Evolutionary conservation across 495 filamentous ascomycete genomes (phyloP), one percentile per base, ranked within the genome.

Genomic region (Penicillium bovifimosum): DNA sequence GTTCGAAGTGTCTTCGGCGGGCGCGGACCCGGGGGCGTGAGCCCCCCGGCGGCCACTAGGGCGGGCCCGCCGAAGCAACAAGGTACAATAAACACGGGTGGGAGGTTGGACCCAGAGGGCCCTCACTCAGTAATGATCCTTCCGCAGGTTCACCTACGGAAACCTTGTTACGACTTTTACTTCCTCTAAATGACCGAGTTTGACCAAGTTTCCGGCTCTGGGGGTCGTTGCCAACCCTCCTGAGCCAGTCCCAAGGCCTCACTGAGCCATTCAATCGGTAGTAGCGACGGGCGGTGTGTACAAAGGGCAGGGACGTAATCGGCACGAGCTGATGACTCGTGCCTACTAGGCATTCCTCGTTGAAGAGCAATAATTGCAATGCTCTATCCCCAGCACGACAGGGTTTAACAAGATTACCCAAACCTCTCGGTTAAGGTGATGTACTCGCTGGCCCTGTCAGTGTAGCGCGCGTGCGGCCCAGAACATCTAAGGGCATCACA

Each of bases 191-290:
- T 82, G 78, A 81, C 77, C 77, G 76, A 81, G 82, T 84, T 84
- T 85, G 77, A 80, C 75, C 71, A 84, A 77, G 78, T 84, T 86
- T 83, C 76, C 79, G 74, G 80, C 81, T 70, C 74, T 73, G 75
- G 69, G 74, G 73, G 73, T 76, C 71, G 79, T 85, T 81, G 77
- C 81, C 79, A 72, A 76, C 74, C 77, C 78, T 76, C 70, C 69
- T 77, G 72, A 70, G 78, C 79, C 79, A 83, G 75, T 85, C 80
- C 79, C 74, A 77, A 85, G 78, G 75, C 81, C 79, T 84, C 77
- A 84, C 79, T 84, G 71, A 85, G 79, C 79, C 77, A 83, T 84
- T 86, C 77, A 84, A 84, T 86, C 78, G 79, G 80, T 84, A 84
- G 80, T 83, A 84, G 80, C 77, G 77, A 85, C 76, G 79, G 81